Base-by-base conservation (phyloP, 805 yeast species). In the Spathaspora sp. region DNA sequence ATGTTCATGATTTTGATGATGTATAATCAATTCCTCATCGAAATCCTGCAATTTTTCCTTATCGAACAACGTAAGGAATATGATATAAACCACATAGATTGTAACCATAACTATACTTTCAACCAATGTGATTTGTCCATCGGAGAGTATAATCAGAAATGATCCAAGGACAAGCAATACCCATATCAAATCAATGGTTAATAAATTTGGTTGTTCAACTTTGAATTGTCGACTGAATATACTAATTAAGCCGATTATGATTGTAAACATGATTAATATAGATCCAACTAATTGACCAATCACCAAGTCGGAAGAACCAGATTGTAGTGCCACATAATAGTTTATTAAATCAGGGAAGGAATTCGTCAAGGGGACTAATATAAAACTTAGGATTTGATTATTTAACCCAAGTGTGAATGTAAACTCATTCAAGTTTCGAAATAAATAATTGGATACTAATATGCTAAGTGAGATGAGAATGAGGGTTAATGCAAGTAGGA, bases 261-360 rank as follows among this genome's bases (percentile, higher is more conserved):
- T 53, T 1, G 72, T 64, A 48, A 70, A 63, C 42, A 68, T 62
- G 11, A 73, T 65, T 2, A 68, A 50, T 11, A 62, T 63, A 2
- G 73, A 65, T 1, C 78, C 77, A 5, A 71, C 59, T 6, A 70
- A 53, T 52, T 73, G 76, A 3, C 77, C 77, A 29, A 73, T 51
- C 3, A 70, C 69, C 18, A 73, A 54, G 38, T 70, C 74, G 1
- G 65, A 53, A 1, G 73, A 62, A 17, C 63, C 57, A 8, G 65
- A 54, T 16, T 56, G 52, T 17, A 73, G 55, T 6, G 70, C 61
- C 28, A 66, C 57, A 47, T 68, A 63, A 56, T 70, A 70, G 49
- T 68, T 71, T 17, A 72, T 54, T 19, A 73, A 57, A 54, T 73
- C 78, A 10, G 75, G 75, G 11, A 66, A 56, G 2, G 73, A 66